Evolutionary conservation across 495 filamentous ascomycete genomes (phyloP), one percentile per base, ranked within the genome.

Genomic region (Xeromyces bisporus): DNA sequence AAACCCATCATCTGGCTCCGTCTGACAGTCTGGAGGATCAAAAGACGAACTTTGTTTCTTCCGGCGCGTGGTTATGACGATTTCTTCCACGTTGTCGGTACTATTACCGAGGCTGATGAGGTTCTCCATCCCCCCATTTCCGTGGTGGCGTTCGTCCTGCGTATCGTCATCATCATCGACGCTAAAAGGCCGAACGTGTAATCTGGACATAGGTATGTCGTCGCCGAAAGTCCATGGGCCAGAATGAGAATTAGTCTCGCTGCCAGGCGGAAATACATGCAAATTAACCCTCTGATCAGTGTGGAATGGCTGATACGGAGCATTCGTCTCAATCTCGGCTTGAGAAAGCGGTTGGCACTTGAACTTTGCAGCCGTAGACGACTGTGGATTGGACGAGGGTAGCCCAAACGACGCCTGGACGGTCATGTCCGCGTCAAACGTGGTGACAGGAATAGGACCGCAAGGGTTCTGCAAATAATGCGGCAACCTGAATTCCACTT

Each of bases 251-350:
- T 27, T 36, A 10, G 29, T 31, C 31, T 39, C 46, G 20, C 29
- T 35, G 24, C 28, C 43, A 15, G 41, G 33, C 10, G 54, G 47
- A 40, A 73, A 82, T 10, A 77, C 60, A 41, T 71, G 75, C 9
- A 92, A 51, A 17, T 62, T 67, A 20, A 93, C 78, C 7, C 85
- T 69, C 12, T 72, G 69, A 39, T 93, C 84, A 0, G 81, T 86
- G 46, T 92, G 83, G 56, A 93, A 92, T 0, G 86, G 83, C 37
- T 85, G 80, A 35, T 86, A 93, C 2, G 83, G 77, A 6, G 81
- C 76, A 38, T 83, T 89, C 1, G 85, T 89, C 48, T 94, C 86
- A 37, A 93, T 87, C 56, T 94, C 86, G 2, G 84, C 80, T 40
- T 84, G 77, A 3, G 82, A 82, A 30, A 92, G 52, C 2, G 66